Evolutionary conservation across 257 asterid species (phyloP), one percentile per base, ranked within the genome.

Genomic region (Dorcoceras hygrometricum): DNA sequence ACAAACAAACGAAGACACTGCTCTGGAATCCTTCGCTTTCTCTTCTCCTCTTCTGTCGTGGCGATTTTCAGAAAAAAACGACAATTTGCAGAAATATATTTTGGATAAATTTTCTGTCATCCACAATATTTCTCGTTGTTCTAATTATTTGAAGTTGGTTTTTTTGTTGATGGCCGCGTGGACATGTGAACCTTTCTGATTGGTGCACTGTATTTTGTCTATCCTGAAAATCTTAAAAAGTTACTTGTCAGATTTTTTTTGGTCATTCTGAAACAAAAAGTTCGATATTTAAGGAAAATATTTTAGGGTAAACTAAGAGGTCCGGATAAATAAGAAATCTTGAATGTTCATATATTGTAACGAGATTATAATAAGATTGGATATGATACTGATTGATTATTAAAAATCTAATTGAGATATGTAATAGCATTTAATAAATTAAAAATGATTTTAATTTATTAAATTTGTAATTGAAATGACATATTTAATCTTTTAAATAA

Each of bases 151-250:
- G 20, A 46, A 39, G 14, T 12, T 12, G n/a, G 82, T 58, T 77
- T 58, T 77, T 73, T 58, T 69, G 36, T 19, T 16, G 18, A 18
- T 31, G 57, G 87, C 72, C 89, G 83, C 91, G 96, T 89, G 96
- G 87, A 65, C 18, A 2, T 29, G 4, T 8, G 14, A 26, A 57
- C 69, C 68, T 23, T 78, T 43, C 72, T 81, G 26, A 91, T 89
- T 89, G 96, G 98, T 75, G 59, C 8, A 59, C 72, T 77, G 53
- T 46, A 46, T 46, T 46, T 46, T 14, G 73, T 75, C 87, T 89
- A 91, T 89, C 96, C 78, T 77, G 67, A 73, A 51, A 74, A 82
- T 77, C 70, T 67, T 46, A 16, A 46, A 46, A 46, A 4, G 53
- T 14, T 16, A 4, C 16, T 46, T 46, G 6, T 39, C 50, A 39